Evolutionary conservation across 345 rosid species (phyloP).

Genomic region (Heritiera littoralis): DNA sequence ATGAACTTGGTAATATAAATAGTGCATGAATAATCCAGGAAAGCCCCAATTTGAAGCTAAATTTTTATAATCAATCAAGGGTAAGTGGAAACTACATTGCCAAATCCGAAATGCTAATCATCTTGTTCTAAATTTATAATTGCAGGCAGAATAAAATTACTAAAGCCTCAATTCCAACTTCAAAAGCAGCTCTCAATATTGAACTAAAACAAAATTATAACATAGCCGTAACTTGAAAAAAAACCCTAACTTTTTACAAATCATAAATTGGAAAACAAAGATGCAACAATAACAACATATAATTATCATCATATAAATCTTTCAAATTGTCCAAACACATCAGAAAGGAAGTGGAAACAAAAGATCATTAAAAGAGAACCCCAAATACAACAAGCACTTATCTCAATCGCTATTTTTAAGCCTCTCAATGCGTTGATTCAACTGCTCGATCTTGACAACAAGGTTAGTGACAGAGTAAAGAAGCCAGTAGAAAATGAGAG

Average conservation of each 20-base stretch:
- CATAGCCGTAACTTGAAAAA: not conserved
- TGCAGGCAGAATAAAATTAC: not conserved
- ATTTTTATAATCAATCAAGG: not conserved
- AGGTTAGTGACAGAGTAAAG: slow-evolving; percentile 70
- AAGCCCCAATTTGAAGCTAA: not conserved
- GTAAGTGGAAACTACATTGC: not conserved
- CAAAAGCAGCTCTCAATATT: not conserved
- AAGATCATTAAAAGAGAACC: not conserved
- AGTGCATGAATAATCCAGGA: not conserved
- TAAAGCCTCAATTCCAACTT: not conserved
- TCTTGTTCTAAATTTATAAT: not conserved
- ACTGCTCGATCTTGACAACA: slow-evolving; percentile 65
- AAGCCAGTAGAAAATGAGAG: slow-evolving; percentile 82
- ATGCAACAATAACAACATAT: not conserved
- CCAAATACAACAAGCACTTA: not conserved
- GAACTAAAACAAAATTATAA: not conserved
- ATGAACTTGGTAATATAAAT: not conserved
- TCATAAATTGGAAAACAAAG: not conserved
- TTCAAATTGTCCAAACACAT: not conserved
- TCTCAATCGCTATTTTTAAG: slow-evolving; percentile 49
- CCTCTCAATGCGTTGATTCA: slow-evolving; percentile 73
- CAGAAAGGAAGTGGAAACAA: not conserved
- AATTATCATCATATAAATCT: not conserved
- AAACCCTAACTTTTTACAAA: not conserved
- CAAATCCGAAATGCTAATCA: not conserved